These are phyloP conservation scores for Penicillium coffeae DNA, from an alignment of 495 filamentous ascomycete genomes.

Conservation along the genomic window DNA sequence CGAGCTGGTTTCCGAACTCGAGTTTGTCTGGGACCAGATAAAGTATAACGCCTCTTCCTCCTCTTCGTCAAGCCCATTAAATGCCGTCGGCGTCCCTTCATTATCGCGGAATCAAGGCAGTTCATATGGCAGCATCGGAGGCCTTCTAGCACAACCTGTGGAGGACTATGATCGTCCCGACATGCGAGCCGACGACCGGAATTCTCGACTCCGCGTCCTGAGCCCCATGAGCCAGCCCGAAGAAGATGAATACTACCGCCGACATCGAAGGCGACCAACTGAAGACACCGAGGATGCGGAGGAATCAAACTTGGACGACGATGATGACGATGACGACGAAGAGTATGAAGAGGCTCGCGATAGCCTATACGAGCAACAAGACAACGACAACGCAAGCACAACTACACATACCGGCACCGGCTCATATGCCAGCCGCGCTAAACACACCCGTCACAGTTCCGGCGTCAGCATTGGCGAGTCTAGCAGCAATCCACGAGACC, in stretches of 20 bases:
- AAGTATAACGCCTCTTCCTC: slow-evolving; percentile 73
- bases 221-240: slow-evolving; percentile 80
- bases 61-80: slow-evolving; percentile 46
- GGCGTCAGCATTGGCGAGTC: slow-evolving; percentile 7
- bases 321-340: slow-evolving; percentile 31
- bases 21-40: slow-evolving; percentile 98
- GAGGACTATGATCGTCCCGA: slow-evolving; percentile 25
- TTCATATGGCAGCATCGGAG: slow-evolving; percentile 35
- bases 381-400: slow-evolving; percentile 27
- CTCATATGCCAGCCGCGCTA: slow-evolving; percentile 6
- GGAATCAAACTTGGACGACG: slow-evolving; percentile 17
- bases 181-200: slow-evolving; percentile 5
- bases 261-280: slow-evolving; percentile 23
- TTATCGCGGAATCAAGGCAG: slow-evolving; percentile 24
- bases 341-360: slow-evolving; percentile 39
- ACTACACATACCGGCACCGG: slow-evolving; percentile 10
- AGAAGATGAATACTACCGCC: slow-evolving; percentile 52
- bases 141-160: slow-evolving; percentile 21
- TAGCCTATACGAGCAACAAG: slow-evolving; percentile 37
- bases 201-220: slow-evolving; percentile 56
- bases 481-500: slow-evolving; percentile 7
- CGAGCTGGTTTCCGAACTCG: slow-evolving; percentile 86
- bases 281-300: slow-evolving; percentile 30
- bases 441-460: slow-evolving; percentile 8
- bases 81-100: slow-evolving; percentile 33